Conservation (phyloP, 2,329 filamentous ascomycete species). For the Ascochyta clinopodiicola region DNA sequence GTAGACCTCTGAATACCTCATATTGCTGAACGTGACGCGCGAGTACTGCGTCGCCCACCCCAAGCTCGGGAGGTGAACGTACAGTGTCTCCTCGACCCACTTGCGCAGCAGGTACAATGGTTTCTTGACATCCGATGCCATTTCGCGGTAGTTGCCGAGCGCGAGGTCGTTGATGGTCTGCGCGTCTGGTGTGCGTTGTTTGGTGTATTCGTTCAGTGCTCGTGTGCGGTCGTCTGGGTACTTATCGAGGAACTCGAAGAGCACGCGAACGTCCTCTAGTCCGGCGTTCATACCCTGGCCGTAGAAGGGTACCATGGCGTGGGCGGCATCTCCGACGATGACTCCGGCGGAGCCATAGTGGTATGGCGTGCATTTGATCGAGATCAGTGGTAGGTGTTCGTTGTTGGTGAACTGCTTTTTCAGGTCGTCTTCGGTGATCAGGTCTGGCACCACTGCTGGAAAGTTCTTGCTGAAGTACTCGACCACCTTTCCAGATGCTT, state of each 20-base stretch:
- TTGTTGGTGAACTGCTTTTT: slow-evolving; percentile 78
- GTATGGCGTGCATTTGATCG: slow-evolving; percentile 89
- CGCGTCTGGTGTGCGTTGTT: slow-evolving; percentile 75
- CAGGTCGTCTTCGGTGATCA: slow-evolving; percentile 73
- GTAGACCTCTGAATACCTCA: slow-evolving; percentile 85
- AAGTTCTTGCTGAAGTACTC: slow-evolving; percentile 84
- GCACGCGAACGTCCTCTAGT: slow-evolving; percentile 87
- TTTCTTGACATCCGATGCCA: slow-evolving; percentile 84
- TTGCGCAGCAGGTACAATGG: slow-evolving; percentile 82
- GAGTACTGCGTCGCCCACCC: slow-evolving; percentile 95
- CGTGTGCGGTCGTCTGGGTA: slow-evolving; percentile 54
- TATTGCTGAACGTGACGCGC: slow-evolving; percentile 90
- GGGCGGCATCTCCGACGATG: slow-evolving; percentile 90
- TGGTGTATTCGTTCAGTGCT: slow-evolving; percentile 77
- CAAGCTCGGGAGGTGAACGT: slow-evolving; percentile 73
- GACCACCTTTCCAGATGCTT: slow-evolving; percentile 66
- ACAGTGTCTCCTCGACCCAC: slow-evolving; percentile 82
- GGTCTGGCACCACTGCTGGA: slow-evolving; percentile 75
- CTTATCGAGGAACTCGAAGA: slow-evolving; percentile 82
- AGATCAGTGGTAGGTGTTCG: slow-evolving; percentile 90
- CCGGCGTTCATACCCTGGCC: slow-evolving; percentile 98
- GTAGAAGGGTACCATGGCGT: slow-evolving; percentile 98
- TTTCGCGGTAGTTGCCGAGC: slow-evolving; percentile 89
- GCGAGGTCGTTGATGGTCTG: slow-evolving; percentile 93
- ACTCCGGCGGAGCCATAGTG: slow-evolving; percentile 79